Percentiles rank a stretch among this genome's conserved stretches.
phyloP scores from a whole-genome alignment of 257 asterid species.

The Forsythia viridissima region DNA sequence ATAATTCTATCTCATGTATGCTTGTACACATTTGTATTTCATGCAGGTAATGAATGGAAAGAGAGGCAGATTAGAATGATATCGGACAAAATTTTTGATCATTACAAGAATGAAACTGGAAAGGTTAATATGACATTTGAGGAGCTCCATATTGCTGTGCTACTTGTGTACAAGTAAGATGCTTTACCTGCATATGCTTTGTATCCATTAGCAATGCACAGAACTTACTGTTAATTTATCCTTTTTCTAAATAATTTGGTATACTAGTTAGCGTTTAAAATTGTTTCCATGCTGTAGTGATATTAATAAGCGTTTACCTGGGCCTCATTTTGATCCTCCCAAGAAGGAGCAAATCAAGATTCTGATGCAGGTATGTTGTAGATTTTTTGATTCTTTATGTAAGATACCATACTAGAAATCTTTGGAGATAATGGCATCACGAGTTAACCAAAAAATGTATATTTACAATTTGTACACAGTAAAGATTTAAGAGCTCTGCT shows the following conservation, averaged over 20 bases:
- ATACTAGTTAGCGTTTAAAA: not conserved
- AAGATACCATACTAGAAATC: not conserved
- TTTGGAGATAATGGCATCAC: not conserved
- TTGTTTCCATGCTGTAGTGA: conserved; percentile 52
- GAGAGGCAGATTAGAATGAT: conserved; percentile 58
- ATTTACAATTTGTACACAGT: not conserved
- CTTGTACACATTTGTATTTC: not conserved
- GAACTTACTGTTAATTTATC: not conserved
- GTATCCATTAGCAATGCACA: not conserved
- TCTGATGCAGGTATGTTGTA: conserved; percentile 56
- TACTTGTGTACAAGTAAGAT: conserved; percentile 83
- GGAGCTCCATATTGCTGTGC: conserved; percentile 83
- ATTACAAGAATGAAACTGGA: conserved; percentile 60
- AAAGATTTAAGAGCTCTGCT: not conserved
- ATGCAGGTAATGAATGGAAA: conserved; percentile 86
- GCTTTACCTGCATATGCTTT: not conserved
- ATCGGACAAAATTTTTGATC: conserved; percentile 63
- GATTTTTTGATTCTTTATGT: not conserved
- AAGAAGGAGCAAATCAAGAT: conserved; percentile 59
- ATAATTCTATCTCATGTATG: not conserved
- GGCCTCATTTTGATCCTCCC: conserved; percentile 95
- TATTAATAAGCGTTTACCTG: conserved; percentile 86
- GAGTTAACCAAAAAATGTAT: not conserved
- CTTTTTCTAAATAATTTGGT: conserved; percentile 3
- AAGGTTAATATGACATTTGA: conserved; percentile 62